A percentile compares a stretch with the other conserved stretches of the same genome.
Conservation (phyloP, 2,329 filamentous ascomycete species). For the Colletotrichum gigasporum region DNA sequence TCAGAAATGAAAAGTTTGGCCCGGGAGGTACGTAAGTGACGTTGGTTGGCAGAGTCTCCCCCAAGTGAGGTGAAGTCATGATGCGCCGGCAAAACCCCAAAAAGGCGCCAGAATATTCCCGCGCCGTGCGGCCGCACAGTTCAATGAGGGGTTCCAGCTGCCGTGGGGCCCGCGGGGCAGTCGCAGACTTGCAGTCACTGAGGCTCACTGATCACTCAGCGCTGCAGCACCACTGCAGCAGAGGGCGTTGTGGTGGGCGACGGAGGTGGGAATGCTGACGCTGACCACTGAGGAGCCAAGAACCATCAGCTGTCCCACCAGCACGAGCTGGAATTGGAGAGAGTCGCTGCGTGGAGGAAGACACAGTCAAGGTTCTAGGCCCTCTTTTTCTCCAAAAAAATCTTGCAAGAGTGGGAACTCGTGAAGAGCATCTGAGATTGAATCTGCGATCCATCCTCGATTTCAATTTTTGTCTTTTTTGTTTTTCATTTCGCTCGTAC, state of each 20-base stretch:
- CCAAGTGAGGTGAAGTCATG: conserved; percentile 15
- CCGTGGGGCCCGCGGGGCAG: neutral
- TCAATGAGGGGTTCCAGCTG: conserved; percentile 23
- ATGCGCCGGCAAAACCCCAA: conserved; percentile 4
- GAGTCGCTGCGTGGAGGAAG: neutral
- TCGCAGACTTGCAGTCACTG: too few species aligned
- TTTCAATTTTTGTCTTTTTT: neutral
- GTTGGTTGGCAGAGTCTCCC: neutral
- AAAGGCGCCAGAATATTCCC: conserved; percentile 16
- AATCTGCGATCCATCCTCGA: neutral
- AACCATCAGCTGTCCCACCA: neutral
- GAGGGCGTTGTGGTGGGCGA: neutral
- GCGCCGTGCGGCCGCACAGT: neutral
- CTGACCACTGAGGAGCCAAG: neutral
- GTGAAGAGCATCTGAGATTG: neutral
- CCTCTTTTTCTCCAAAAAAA: conserved; percentile 20
- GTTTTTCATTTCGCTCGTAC: neutral
- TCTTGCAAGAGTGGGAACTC: neutral
- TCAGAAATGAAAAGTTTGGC: neutral
- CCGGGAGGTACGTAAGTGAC: neutral
- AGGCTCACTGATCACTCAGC: too few species aligned
- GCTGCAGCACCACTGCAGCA: neutral
- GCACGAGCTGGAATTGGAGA: neutral
- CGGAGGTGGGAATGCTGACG: neutral
- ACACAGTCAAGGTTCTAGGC: neutral